Evolutionary conservation across 208 protist genomes (phyloP), one percentile per base, ranked within the genome.

Genomic region (Balamuthia mandrillaris): DNA sequence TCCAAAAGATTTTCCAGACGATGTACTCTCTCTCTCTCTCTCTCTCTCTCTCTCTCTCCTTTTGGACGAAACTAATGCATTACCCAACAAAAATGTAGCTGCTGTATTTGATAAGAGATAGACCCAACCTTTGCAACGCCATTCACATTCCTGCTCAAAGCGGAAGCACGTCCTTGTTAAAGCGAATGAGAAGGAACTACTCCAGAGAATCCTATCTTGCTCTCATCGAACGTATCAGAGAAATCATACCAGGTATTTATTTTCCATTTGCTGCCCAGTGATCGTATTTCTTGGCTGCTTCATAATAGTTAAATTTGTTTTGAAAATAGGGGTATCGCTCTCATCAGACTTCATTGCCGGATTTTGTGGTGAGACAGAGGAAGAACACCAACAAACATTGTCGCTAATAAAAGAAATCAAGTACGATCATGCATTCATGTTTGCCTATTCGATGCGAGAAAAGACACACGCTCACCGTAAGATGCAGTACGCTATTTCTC

Each of bases 1-100:
- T 86, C 95, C 95, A 3, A 96, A 96, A 79, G 94, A 96, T 82
- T 96, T 96, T 51, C 94, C 94, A 21, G 75, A 93, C 51, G 81
- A 74, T 37, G 66, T 89, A 45, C 37, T 27, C 27, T 35, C 12
- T 35, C 72, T n/a, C n/a, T n/a, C n/a, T n/a, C n/a, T n/a, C n/a
- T n/a, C n/a, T n/a, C n/a, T n/a, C n/a, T n/a, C n/a, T n/a, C n/a
- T n/a, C n/a, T n/a, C n/a, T n/a, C n/a, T n/a, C n/a, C n/a, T n/a
- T n/a, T n/a, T n/a, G n/a, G n/a, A n/a, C n/a, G n/a, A n/a, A n/a
- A n/a, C n/a, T 54, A 54, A 77, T 56, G 44, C 44, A 58, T 10
- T 77, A 14, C 10, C n/a, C n/a, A 27, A 27, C 74, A 45, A 10
- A 49, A 24, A 58, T 6, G 9, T 42, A 90, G 61, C 52, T 95